phyloP scores from a whole-genome alignment of 225 moss, liverwort and hornwort genomes.

The Sphagnum contortum region DNA sequence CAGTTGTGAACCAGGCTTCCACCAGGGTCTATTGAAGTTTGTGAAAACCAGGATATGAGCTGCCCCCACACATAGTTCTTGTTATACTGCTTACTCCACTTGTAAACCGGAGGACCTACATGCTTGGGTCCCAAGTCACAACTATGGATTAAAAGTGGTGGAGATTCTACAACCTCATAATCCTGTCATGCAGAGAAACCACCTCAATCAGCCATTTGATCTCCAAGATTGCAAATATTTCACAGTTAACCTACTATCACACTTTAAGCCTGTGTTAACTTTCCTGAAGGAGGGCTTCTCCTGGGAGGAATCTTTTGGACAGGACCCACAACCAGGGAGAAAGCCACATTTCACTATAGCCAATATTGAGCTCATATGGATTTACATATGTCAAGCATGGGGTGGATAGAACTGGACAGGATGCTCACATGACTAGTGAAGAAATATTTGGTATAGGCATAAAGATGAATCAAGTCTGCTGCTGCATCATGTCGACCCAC shows the following conservation, averaged over 20 bases:
- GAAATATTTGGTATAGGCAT: conserved; percentile 81
- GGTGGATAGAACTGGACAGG: no score
- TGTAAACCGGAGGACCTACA: conserved; percentile 44
- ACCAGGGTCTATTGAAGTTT: conserved; percentile 85
- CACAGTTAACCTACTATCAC: background rate
- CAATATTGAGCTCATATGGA: no score
- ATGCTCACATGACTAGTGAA: conserved; percentile 61
- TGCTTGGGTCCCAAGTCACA: conserved; percentile 93
- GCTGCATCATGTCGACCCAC: conserved; percentile 95
- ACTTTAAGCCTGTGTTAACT: no score
- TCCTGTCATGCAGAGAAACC: conserved; percentile 35
- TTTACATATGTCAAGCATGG: no score
- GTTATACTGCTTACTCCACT: conserved; percentile 65
- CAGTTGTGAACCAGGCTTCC: conserved; percentile 72
- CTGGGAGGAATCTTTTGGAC: no score
- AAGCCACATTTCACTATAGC: no score
- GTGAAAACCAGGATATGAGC: conserved; percentile 91
- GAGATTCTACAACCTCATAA: conserved; percentile 66
- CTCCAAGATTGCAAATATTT: background rate
- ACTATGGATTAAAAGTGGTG: conserved; percentile 64
- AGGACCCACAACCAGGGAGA: no score
- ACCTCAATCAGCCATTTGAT: background rate
- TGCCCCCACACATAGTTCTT: conserved; percentile 97
- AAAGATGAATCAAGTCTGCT: conserved; percentile 93
- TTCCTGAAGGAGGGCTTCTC: no score